These are phyloP conservation scores for Hordeum pubiflorum DNA, from an alignment of 202 grass and related monocot species.

Conservation along the genomic window DNA sequence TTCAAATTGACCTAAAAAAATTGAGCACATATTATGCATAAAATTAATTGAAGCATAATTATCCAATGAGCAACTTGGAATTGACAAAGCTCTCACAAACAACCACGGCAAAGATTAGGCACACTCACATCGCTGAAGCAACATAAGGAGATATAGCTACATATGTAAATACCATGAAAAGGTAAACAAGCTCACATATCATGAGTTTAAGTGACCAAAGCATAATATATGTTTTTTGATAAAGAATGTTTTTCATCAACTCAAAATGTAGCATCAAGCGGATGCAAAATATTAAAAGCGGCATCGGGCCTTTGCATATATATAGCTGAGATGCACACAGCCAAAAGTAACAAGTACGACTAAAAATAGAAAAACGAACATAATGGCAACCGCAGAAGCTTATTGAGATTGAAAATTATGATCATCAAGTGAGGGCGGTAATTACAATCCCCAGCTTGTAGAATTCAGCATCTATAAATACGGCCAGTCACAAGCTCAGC, in stretches of 20 bases:
- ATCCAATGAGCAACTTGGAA: not conserved
- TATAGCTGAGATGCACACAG: too few species aligned
- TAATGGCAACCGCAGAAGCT: too few species aligned
- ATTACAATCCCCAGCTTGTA: too few species aligned
- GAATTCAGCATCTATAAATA: not conserved
- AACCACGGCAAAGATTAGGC: not conserved
- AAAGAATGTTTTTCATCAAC: too few species aligned
- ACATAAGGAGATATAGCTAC: not conserved
- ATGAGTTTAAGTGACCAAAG: not conserved
- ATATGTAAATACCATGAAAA: not conserved
- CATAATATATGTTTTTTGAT: not conserved
- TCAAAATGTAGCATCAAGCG: too few species aligned
- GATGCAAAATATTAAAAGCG: too few species aligned
- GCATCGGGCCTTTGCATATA: too few species aligned
- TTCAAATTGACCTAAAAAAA: too few species aligned
- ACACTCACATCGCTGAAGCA: not conserved
- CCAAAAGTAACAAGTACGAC: too few species aligned
- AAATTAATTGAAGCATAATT: not conserved
- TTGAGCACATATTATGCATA: not conserved
- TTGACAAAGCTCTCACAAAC: not conserved
- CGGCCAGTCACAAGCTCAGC: not conserved
- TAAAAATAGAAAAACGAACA: too few species aligned
- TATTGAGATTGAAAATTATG: not conserved
- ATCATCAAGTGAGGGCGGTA: too few species aligned
- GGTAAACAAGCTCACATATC: not conserved